Conservation (phyloP, 2,329 filamentous ascomycete genomes). For the Onygena corvina region DNA sequence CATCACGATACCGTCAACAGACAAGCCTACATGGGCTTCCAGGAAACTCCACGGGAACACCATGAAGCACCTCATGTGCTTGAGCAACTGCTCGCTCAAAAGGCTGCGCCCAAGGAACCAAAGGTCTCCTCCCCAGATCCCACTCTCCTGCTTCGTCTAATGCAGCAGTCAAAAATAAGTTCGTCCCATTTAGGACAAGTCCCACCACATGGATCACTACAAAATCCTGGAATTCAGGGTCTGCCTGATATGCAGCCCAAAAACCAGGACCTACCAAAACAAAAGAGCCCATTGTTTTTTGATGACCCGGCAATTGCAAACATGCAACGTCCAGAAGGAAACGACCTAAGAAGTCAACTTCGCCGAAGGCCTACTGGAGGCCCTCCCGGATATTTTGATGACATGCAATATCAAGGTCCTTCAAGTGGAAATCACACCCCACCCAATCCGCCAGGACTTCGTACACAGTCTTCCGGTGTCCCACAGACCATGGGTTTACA, state of each 20-base stretch:
- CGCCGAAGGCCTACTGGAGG: constrained; percentile 30
- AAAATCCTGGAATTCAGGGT: constrained; percentile 24
- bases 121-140: constrained; percentile 47
- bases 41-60: constrained; percentile 20
- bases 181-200: constrained; percentile 18
- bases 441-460: constrained; percentile 26
- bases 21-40: constrained; percentile 24
- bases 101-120: constrained; percentile 27
- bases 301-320: constrained; percentile 36
- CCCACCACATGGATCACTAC: constrained; percentile 23
- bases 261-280: constrained; percentile 24
- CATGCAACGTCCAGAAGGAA: constrained; percentile 29
- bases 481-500: constrained; percentile 31
- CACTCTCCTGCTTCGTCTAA: constrained; percentile 76
- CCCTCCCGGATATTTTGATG: constrained; percentile 32
- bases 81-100: constrained; percentile 22
- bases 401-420: constrained; percentile 25
- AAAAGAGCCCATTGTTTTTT: constrained; percentile 30
- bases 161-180: constrained; percentile 47
- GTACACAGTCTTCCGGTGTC: constrained; percentile 25
- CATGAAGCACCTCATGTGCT: constrained; percentile 17
- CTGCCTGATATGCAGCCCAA: constrained; percentile 25
- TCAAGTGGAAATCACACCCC: constrained; percentile 25
- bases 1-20: constrained; percentile 22
- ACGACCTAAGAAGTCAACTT: constrained; percentile 23